Percentiles rank a stretch among this genome's conserved stretches.
Conservation (phyloP, 306 rosid genomes). For the Nissolia schottii region DNA sequence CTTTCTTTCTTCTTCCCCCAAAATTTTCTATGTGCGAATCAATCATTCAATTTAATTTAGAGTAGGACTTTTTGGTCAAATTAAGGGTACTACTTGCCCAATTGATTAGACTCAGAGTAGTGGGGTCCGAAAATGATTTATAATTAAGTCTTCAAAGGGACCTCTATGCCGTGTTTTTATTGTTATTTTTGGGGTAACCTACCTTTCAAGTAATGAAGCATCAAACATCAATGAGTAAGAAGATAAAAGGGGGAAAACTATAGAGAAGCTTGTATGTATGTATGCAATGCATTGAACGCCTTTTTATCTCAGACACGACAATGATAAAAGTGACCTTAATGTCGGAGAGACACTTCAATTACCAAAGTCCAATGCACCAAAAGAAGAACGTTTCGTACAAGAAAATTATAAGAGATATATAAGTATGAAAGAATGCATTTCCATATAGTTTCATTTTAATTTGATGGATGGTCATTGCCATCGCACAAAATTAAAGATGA, state of each 20-base stretch:
- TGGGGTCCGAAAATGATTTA: background rate
- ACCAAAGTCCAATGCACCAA: too few relatives aligned
- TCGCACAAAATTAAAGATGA: background rate
- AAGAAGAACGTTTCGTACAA: background rate
- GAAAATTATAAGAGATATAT: background rate
- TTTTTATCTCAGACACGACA: background rate
- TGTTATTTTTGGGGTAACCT: background rate
- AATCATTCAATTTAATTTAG: background rate
- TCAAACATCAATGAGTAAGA: background rate
- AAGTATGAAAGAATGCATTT: background rate
- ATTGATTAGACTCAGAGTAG: background rate
- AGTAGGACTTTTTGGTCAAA: constrained; percentile 6
- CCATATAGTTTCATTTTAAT: background rate
- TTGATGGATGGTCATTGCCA: background rate
- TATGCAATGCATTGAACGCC: background rate
- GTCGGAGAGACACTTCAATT: background rate
- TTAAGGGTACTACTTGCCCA: background rate
- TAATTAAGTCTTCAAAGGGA: background rate
- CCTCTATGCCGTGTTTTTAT: background rate
- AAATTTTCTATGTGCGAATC: background rate
- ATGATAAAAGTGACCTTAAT: background rate
- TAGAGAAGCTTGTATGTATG: background rate
- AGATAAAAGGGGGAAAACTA: background rate
- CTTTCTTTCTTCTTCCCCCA: background rate
- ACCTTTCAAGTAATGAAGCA: background rate